These are phyloP conservation scores for Suillus plorans DNA, from an alignment of 768 basidiomycete genomes.

Conservation along the genomic window DNA sequence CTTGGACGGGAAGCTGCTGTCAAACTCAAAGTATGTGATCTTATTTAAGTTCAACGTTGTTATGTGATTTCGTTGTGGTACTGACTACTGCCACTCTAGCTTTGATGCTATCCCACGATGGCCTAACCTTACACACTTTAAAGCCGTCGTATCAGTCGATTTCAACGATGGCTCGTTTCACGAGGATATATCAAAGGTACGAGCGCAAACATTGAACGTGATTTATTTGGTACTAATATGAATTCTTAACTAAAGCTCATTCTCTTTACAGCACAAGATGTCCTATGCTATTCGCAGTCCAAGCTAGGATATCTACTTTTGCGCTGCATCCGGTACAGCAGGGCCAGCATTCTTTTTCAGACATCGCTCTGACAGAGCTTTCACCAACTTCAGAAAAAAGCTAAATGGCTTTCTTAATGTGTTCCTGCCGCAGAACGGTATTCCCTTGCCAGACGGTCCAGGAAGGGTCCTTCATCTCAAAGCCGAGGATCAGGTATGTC, in stretches of 20 bases:
- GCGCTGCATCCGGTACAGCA: too few species aligned
- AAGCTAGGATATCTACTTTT: too few species aligned
- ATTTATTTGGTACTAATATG: neutral
- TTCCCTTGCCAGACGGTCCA: neutral
- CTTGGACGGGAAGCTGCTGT: slow-evolving; percentile 9
- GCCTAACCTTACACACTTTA: slow-evolving; percentile 36
- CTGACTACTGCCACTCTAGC: slow-evolving; percentile 17
- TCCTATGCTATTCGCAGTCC: too few species aligned
- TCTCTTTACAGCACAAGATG: slow-evolving; percentile 27
- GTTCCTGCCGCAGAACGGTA: neutral
- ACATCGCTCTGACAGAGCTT: neutral
- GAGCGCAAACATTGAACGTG: neutral
- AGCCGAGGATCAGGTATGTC: too few species aligned
- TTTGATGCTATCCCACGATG: slow-evolving; percentile 30
- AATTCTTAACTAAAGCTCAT: too few species aligned
- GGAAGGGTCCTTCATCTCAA: neutral
- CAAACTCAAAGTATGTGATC: slow-evolving; percentile 24
- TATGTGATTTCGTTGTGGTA: slow-evolving; percentile 1
- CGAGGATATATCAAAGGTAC: slow-evolving; percentile 38
- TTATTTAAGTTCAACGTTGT: neutral
- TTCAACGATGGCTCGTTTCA: slow-evolving; percentile 36
- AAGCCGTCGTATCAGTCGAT: slow-evolving; percentile 19
- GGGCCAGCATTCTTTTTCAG: neutral
- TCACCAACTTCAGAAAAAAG: neutral
- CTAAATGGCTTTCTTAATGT: neutral